Percentiles rank a stretch among this genome's conserved stretches.
Evolutionary conservation across 2,329 filamentous ascomycete species (phyloP).

Genomic region (Magnaporthiopsis poae): DNA sequence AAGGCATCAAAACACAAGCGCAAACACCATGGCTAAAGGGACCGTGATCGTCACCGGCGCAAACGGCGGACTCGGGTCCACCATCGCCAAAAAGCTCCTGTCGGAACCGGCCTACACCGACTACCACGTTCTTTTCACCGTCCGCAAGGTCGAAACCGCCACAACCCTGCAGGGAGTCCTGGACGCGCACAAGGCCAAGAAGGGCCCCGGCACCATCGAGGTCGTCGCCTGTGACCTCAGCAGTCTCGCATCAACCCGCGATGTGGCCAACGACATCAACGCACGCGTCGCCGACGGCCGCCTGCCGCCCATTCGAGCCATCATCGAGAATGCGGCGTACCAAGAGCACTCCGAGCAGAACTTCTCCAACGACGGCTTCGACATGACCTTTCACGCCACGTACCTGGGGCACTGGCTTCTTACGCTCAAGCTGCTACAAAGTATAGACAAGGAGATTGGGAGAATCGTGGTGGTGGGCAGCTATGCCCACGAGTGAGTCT

Average conservation of each 20-base stretch:
- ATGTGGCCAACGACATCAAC: slow-evolving; percentile 13
- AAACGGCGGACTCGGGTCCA: slow-evolving; percentile 12
- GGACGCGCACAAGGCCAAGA: not conserved
- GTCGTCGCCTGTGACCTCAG: slow-evolving; percentile 13
- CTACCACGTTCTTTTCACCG: slow-evolving; percentile 12
- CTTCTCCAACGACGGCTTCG: slow-evolving; percentile 23
- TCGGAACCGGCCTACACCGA: slow-evolving; percentile 2
- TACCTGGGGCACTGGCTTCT: slow-evolving; percentile 25
- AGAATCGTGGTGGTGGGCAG: slow-evolving; percentile 24
- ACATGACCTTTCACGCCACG: slow-evolving; percentile 22
- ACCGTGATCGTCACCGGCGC: slow-evolving; percentile 13
- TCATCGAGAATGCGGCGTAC: slow-evolving; percentile 20
- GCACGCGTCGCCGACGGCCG: slow-evolving; percentile 12
- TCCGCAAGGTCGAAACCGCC: slow-evolving; percentile 10
- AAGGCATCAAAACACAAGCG: too few relatives aligned
- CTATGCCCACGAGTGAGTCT: slow-evolving; percentile 22
- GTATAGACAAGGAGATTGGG: slow-evolving; percentile 22
- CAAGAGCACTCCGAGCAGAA: slow-evolving; percentile 16
- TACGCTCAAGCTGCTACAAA: slow-evolving; percentile 22
- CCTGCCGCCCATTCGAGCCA: slow-evolving; percentile 19
- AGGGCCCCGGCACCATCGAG: slow-evolving; percentile 11
- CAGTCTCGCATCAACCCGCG: slow-evolving; percentile 12
- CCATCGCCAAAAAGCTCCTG: slow-evolving; percentile 8
- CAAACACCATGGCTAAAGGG: slow-evolving; percentile 7
- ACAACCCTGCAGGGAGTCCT: slow-evolving; percentile 8